Evolutionary conservation across 331 rosid genomes (phyloP).

Genomic region (Prunus yedoensis): DNA sequence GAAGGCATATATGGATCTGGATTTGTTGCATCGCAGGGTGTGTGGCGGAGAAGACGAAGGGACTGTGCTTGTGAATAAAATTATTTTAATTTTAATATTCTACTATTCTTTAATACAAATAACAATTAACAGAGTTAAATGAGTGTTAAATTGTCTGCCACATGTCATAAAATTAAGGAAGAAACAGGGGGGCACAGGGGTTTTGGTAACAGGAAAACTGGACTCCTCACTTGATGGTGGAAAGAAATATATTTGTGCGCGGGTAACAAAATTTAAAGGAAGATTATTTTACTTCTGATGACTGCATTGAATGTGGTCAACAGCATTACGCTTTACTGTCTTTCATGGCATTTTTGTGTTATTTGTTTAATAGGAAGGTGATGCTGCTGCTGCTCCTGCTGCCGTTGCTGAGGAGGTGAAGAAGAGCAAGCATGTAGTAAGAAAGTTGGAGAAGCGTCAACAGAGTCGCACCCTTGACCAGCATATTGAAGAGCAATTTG

Average conservation of each 20-base stretch:
- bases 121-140: no score
- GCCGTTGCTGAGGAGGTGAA: constrained; percentile 49
- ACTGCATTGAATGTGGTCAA: not conserved
- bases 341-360: not conserved
- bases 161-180: no score
- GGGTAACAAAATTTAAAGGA: not conserved
- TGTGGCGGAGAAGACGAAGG: no score
- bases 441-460: constrained; percentile 74
- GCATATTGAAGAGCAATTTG: constrained; percentile 75
- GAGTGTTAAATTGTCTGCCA: no score
- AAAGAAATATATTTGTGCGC: not conserved
- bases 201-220: no score
- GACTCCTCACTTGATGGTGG: no score
- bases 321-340: not conserved
- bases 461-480: constrained; percentile 48
- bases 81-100: no score
- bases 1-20: no score
- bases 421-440: constrained; percentile 58
- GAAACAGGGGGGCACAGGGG: no score
- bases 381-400: constrained; percentile 32
- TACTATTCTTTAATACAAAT: no score
- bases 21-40: no score
- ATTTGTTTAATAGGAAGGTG: constrained; percentile 41
- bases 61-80: no score
- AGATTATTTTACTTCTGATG: not conserved